Evolutionary conservation across 768 basidiomycete species (phyloP).

Genomic region (Aureoboletus auriporus): DNA sequence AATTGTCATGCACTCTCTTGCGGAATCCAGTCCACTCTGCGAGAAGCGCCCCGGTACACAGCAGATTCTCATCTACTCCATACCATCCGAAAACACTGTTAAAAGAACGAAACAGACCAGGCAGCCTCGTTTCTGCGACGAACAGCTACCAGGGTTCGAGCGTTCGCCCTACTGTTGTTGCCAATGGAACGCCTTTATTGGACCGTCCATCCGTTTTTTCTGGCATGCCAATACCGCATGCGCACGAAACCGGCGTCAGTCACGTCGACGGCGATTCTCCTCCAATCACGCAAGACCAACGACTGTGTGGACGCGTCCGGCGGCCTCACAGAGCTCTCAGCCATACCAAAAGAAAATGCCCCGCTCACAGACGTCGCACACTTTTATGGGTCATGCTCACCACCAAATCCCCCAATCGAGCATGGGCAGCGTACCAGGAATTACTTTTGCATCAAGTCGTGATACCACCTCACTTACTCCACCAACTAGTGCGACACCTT

Average conservation of each 20-base stretch:
- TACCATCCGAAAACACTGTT: neutral
- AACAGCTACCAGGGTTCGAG: neutral
- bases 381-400: slow-evolving; percentile 32
- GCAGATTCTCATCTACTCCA: slow-evolving; percentile 3
- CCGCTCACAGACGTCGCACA: slow-evolving; percentile 18
- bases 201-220: neutral
- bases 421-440: slow-evolving; percentile 43
- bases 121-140: neutral
- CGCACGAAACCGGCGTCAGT: slow-evolving; percentile 2
- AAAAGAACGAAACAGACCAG: slow-evolving; percentile 1
- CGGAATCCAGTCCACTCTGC: slow-evolving; percentile 10
- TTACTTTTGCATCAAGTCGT: slow-evolving; percentile 22
- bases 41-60: neutral
- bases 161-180: neutral
- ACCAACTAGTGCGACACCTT: slow-evolving; percentile 60
- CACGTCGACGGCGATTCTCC: slow-evolving; percentile 6
- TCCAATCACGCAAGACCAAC: slow-evolving; percentile 4
- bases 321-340: neutral
- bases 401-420: slow-evolving; percentile 29
- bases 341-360: slow-evolving; percentile 13
- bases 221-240: neutral
- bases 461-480: slow-evolving; percentile 45
- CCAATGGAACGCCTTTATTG: neutral
- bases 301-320: neutral
- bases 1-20: slow-evolving; percentile 29